These are phyloP conservation scores for Clonostachys byssicola DNA, from an alignment of 2,329 filamentous ascomycete genomes.

Conservation along the genomic window DNA sequence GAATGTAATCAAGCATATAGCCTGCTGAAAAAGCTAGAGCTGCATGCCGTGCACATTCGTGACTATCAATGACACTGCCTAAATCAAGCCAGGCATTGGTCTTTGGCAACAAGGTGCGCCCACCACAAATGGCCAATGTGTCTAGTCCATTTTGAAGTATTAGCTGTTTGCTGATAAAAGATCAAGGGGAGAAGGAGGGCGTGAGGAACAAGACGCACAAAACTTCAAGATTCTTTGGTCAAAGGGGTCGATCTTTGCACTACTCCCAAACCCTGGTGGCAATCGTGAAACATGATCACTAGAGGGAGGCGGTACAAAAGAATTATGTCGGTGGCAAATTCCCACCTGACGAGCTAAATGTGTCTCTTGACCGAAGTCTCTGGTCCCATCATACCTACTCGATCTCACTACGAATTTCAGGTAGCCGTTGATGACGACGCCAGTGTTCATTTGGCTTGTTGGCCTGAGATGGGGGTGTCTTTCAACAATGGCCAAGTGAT, in stretches of 20 bases:
- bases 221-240: background rate
- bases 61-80: background rate
- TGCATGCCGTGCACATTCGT: background rate
- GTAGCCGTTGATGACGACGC: background rate
- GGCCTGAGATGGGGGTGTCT: background rate
- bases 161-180: no score
- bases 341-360: background rate
- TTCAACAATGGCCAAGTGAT: background rate
- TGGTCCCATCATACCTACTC: background rate
- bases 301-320: background rate
- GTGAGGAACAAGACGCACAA: no score
- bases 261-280: background rate
- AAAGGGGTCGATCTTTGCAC: background rate
- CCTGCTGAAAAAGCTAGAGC: background rate
- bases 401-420: background rate
- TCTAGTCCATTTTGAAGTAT: no score
- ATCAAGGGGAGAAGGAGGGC: no score
- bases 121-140: background rate
- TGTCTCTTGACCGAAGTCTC: no score
- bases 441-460: no score
- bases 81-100: background rate
- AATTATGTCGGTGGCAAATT: background rate
- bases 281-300: background rate
- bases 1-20: background rate
- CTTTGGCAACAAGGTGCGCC: background rate